Evolutionary conservation across 345 rosid genomes (phyloP), one percentile per base, ranked within the genome.

Genomic region (Lepidium didymum): DNA sequence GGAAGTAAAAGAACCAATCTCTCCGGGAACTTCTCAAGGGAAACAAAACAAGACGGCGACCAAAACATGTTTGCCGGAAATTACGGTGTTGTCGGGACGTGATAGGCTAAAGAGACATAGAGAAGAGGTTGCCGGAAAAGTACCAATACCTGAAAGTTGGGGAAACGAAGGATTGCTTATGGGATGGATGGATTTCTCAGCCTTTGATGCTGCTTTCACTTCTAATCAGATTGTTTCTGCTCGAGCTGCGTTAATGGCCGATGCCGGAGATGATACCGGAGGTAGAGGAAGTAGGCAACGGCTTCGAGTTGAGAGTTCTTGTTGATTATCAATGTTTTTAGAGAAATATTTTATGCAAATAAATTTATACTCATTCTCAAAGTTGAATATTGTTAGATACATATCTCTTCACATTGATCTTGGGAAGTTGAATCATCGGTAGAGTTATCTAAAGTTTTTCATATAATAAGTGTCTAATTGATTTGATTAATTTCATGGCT

Each of bases 51-150:
- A 42, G 36, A 14, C 10, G 2, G 34, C 10, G 8, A 70, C 46
- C 0, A 41, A 36, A n/a, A 44, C 65, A 43, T 46, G 57, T 64
- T 37, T 65, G 4, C 18, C 60, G 10, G 40, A 31, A 21, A 41
- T 14, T 3, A 33, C 40, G 3, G 34, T 44, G 33, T 16, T 36
- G 59, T 62, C 50, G 7, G 93, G 91, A 56, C 82, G 85, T 1
- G 93, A 89, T 68, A 80, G 82, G 77, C 82, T 85, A 16, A 87
- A 84, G 81, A 82, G 84, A 69, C 88, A 84, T 55, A 64, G 86
- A 57, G 82, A 81, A 47, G 89, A 80, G 46, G 64, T 72, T 38
- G 76, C 76, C 21, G 92, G 96, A 13, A 60, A 60, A 47, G 82
- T 87, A 50, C 11, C 55, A 60, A 76, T 89, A 64, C 92, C 93